These are phyloP conservation scores for Trichoderma citrinoviride DNA, from an alignment of 2,329 filamentous ascomycete genomes.

Conservation along the genomic window DNA sequence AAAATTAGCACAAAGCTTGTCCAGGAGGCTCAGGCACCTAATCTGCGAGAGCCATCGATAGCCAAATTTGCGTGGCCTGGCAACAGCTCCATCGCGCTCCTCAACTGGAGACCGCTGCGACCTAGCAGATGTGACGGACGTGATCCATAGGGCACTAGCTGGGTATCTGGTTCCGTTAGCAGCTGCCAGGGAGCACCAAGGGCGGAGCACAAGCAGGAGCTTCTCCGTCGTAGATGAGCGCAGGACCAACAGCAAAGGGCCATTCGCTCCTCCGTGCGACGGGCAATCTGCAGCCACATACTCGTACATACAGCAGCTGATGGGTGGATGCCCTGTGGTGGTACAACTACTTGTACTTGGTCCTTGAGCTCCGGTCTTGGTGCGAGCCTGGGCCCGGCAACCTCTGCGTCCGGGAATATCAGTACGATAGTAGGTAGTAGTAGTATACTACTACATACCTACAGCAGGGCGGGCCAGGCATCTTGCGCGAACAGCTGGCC, in stretches of 20 bases:
- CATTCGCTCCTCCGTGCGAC: background rate
- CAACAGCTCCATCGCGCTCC: background rate
- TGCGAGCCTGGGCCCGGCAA: background rate
- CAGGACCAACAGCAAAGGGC: background rate
- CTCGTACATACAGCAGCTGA: background rate
- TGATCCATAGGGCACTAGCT: constrained; percentile 11
- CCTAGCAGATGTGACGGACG: constrained; percentile 15
- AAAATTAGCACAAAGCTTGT: constrained; percentile 14
- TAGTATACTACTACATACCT: too few relatives aligned
- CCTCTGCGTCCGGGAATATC: constrained; percentile 7
- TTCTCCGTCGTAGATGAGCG: background rate
- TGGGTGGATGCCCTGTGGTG: background rate
- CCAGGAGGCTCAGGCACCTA: constrained; percentile 11
- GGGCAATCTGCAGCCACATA: background rate
- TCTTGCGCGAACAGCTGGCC: constrained; percentile 19
- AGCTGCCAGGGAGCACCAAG: too few relatives aligned
- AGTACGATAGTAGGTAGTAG: too few relatives aligned
- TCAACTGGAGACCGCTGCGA: background rate
- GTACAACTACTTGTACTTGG: too few relatives aligned
- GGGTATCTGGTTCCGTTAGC: background rate
- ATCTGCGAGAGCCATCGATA: constrained; percentile 15
- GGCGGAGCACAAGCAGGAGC: too few relatives aligned
- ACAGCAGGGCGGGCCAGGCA: constrained; percentile 6
- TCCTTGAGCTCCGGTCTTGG: background rate
- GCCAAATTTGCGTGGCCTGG: constrained; percentile 7